Conservation (phyloP, 306 rosid species). For the cucumber (Cucumis sativus) region Cucumber_9930_V3 NC_026657.2:8278001-8278500, state of each 20-base stretch:
- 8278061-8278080: not conserved
- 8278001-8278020: conserved; percentile 62
- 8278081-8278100: not conserved
- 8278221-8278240: not conserved
- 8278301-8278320: not conserved
- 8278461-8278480: not conserved
- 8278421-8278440: not conserved
- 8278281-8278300: not conserved
- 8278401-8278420: not conserved
- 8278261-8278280: not conserved
- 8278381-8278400: not conserved
- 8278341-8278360: not conserved
- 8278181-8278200: too few relatives aligned
- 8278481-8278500: not conserved
- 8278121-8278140: not conserved
- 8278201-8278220: too few relatives aligned
- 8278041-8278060: not conserved
- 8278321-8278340: not conserved
- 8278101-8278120: not conserved
- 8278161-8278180: not conserved
- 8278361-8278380: not conserved
- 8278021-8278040: not conserved
- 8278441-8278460: not conserved
- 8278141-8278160: not conserved
- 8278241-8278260: not conserved